These are phyloP conservation scores for Trichophyton rubrum DNA, from an alignment of 2,329 filamentous ascomycete genomes.

Conservation along the genomic window DNA sequence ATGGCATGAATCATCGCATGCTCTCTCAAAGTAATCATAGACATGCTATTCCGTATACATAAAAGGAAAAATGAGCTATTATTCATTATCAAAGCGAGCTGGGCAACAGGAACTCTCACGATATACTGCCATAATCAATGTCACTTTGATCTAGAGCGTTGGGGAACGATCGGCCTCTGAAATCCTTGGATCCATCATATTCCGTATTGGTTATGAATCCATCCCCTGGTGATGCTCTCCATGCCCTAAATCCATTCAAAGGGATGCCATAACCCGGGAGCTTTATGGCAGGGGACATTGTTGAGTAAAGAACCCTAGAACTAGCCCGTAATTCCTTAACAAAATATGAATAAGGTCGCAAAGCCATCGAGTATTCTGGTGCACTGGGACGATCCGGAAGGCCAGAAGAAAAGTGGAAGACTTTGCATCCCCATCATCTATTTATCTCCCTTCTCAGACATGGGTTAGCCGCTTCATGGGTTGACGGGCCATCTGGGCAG, in stretches of 20 bases:
- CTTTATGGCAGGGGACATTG: not conserved
- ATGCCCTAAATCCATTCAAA: not conserved
- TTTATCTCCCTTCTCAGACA: not conserved
- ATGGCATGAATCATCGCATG: constrained; percentile 32
- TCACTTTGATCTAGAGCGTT: not conserved
- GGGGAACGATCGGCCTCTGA: not conserved
- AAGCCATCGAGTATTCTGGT: not conserved
- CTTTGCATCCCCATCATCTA: not conserved
- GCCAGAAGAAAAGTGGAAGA: not conserved
- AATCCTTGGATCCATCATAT: not conserved
- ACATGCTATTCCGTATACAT: not conserved
- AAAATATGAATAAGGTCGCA: not conserved
- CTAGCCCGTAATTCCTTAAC: not conserved
- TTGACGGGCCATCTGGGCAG: not conserved
- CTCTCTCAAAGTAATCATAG: constrained; percentile 22
- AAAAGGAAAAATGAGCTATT: not conserved
- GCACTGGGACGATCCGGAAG: not conserved
- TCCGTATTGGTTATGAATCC: not conserved
- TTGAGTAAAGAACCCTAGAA: not conserved
- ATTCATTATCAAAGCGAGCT: not conserved
- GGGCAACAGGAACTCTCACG: not conserved
- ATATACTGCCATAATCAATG: not conserved
- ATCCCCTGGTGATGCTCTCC: not conserved
- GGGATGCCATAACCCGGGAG: not conserved
- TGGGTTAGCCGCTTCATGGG: not conserved